Base-by-base conservation (phyloP, 352 stramenopile genomes). In the Globisporangium cederbergense region DNA sequence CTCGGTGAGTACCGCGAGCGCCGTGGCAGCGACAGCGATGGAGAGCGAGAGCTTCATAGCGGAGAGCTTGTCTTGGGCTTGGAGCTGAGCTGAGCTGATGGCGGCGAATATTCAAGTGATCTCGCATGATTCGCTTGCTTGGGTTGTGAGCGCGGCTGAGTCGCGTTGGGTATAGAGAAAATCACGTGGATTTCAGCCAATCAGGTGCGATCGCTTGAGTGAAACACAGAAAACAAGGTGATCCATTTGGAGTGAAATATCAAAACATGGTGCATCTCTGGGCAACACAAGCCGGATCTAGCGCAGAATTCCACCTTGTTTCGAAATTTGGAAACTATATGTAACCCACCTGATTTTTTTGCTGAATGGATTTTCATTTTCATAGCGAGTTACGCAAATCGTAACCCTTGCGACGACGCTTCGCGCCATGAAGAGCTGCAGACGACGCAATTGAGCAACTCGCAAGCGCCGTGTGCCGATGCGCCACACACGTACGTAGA, bases 21-120 rank as follows among this genome's bases (percentile, higher is more conserved):
- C 47, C n/a, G 47, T 16, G 40, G 50, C 28, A 16, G 30, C 10
- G 25, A 28, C 25, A 28, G 30, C 30, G 58, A 43, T 18, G 18
- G 50, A 63, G n/a, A 60, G 11, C n/a, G 43, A 7, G 43, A 49
- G 43, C 53, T 60, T 60, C 54, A 60, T 60, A 11, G 8, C 34
- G 8, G 34, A 40, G 34, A 40, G 34, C 34, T 40, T 8, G 25
- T 28, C 14, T 49, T 60, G 36, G 28, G 14, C 40, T 57, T 57
- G 49, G 7, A 32, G 49, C 9, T 14, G 14, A 28, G 25, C 25
- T 18, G 49, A 34, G 49, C 49, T 40, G 34, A 40, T 40, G 34
- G 14, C 7, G 34, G 49, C 49, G 28, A 38, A 55, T 36, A 22
- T 30, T 34, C 22, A 34, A 55, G 22, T 55, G 49, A 18, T 13